phyloP scores from a whole-genome alignment of 495 filamentous ascomycete genomes.

The Achaetomiella virescens region DNA sequence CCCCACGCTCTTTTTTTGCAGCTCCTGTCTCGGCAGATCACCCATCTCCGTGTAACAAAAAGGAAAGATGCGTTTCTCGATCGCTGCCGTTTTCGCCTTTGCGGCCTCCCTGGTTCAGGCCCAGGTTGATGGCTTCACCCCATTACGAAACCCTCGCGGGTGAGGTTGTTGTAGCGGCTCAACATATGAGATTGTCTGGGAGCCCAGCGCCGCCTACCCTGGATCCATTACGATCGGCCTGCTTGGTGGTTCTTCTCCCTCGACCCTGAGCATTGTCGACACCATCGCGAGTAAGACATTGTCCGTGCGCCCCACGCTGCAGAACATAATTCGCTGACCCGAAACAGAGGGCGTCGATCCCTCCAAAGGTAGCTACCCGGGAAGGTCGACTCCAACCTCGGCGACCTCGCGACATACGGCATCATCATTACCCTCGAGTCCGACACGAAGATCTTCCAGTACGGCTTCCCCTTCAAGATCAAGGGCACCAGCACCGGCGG shows the following conservation, averaged over 20 bases:
- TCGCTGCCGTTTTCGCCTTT: slow-evolving; percentile 39
- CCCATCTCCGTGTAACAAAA: not conserved
- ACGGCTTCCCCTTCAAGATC: slow-evolving; percentile 46
- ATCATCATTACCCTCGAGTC: slow-evolving; percentile 35
- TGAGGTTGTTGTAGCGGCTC: slow-evolving; percentile 36
- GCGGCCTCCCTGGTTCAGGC: slow-evolving; percentile 37
- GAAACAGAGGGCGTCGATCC: slow-evolving; percentile 28
- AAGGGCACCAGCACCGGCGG: slow-evolving; percentile 10
- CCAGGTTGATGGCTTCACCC: slow-evolving; percentile 32
- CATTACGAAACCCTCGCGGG: slow-evolving; percentile 30
- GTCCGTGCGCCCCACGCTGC: not conserved
- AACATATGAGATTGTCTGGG: slow-evolving; percentile 32
- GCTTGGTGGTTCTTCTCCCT: slow-evolving; percentile 31
- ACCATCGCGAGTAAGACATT: slow-evolving; percentile 35
- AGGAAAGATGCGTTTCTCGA: slow-evolving; percentile 40
- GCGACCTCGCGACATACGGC: slow-evolving; percentile 37
- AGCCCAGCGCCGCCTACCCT: slow-evolving; percentile 22
- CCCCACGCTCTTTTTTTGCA: slow-evolving; percentile 4
- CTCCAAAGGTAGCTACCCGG: slow-evolving; percentile 29
- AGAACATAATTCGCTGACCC: slow-evolving; percentile 14
- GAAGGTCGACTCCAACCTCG: slow-evolving; percentile 34
- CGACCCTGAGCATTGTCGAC: slow-evolving; percentile 23
- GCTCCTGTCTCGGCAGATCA: slow-evolving; percentile 1
- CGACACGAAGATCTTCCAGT: slow-evolving; percentile 40
- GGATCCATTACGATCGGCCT: slow-evolving; percentile 36